Evolutionary conservation across 345 rosid genomes (phyloP), one percentile per base, ranked within the genome.

Genomic region (Erodium maritimum): DNA sequence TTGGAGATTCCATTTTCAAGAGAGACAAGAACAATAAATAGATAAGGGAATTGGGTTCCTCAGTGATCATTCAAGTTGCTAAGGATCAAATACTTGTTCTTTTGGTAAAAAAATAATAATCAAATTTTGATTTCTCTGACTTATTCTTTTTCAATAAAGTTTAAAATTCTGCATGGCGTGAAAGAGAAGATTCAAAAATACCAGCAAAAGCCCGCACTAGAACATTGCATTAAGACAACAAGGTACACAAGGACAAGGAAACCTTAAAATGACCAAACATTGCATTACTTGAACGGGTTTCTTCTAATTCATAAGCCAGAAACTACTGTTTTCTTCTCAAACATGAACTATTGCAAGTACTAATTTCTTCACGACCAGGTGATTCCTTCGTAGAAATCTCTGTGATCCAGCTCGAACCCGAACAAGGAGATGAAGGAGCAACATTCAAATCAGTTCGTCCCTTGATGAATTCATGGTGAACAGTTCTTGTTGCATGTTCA

Each of bases 341-440:
- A 71, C 55, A 75, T 25, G 78, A 78, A 65, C 86, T 87, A 71
- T 85, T 83, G 80, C 91, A 79, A 72, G 91, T 76, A 45, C 79
- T 37, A 12, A 58, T 85, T 67, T 83, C 95, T 63, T 88, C 95
- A 50, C 77, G 79, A 24, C 77, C 79, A 54, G 79, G 81, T 50
- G 74, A 59, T 42, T 80, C 90, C 46, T 71, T 65, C 23, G 64
- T 69, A 5, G 83, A 79, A 37, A 76, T 76, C 71, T 87, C 85
- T 21, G 96, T 89, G 80, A 93, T 48, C 68, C 95, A 96, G 67
- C 99, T 93, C 5, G 95, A 79, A 34, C 83, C 90, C 1, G 96
- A 89, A 25, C 82, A 74, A 4, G 91, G 69, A 1, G 84, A 77
- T 21, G 76, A 58, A 2, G 87, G 87, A 61, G 69, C 74, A 18